Percentiles rank a stretch among this genome's conserved stretches.
Evolutionary conservation across 768 basidiomycete genomes (phyloP).

Genomic region (Mycena capillaripes): DNA sequence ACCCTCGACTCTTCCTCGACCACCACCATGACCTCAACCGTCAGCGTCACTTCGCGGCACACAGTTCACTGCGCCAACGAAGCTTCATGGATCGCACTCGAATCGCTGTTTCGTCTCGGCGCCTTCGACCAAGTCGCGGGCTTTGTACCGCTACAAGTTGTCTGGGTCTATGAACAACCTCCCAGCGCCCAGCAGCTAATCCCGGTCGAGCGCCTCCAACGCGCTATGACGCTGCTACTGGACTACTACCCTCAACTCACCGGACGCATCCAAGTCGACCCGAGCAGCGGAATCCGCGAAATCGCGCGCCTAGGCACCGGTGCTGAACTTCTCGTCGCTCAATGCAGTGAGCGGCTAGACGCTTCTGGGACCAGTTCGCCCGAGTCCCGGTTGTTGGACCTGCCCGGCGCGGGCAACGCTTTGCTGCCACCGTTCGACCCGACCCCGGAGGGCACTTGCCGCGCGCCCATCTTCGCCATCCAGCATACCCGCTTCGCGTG

Average conservation of each 20-base stretch:
- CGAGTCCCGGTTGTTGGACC: background rate
- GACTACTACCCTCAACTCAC: slow-evolving; percentile 38
- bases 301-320: slow-evolving; percentile 29
- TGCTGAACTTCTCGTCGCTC: slow-evolving; percentile 32
- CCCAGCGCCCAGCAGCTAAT: slow-evolving; percentile 3
- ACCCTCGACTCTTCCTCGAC: too few species aligned
- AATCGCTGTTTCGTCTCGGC: slow-evolving; percentile 29
- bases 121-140: slow-evolving; percentile 33
- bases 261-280: slow-evolving; percentile 26
- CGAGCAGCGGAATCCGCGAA: slow-evolving; percentile 15
- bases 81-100: slow-evolving; percentile 16
- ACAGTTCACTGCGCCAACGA: slow-evolving; percentile 24
- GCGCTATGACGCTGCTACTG: slow-evolving; percentile 27
- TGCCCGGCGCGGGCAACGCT: slow-evolving; percentile 36
- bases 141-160: slow-evolving; percentile 34
- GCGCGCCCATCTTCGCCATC: slow-evolving; percentile 30
- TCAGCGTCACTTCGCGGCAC: slow-evolving; percentile 15
- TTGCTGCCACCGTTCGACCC: slow-evolving; percentile 34
- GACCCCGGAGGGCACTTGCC: slow-evolving; percentile 12
- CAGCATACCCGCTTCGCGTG: slow-evolving; percentile 41
- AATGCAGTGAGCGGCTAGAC: slow-evolving; percentile 32
- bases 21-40: slow-evolving; percentile 1
- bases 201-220: slow-evolving; percentile 31
- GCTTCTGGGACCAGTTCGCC: slow-evolving; percentile 13
- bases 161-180: slow-evolving; percentile 33